A percentile compares a stretch with the other conserved stretches of the same genome.
These are phyloP conservation scores for Saccharomycopsis javanensis DNA, from an alignment of 805 yeast genomes.

Conservation along the genomic window DNA sequence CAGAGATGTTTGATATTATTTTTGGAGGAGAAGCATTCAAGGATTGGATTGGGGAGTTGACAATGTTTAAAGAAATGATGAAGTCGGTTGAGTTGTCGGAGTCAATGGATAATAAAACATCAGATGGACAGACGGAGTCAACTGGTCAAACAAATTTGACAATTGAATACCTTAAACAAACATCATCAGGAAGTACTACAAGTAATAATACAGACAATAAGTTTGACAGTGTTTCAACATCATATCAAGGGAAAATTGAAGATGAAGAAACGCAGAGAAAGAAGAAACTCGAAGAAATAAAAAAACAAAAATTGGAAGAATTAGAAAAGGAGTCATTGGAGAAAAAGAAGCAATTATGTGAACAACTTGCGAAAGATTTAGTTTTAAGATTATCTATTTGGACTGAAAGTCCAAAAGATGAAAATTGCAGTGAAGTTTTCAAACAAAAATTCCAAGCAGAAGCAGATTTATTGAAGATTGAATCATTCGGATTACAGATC, in stretches of 20 bases:
- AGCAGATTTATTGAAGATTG: constrained; percentile 74
- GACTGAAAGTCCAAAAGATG: constrained; percentile 54
- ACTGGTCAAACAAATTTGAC: constrained; percentile 8
- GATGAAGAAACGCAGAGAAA: constrained; percentile 3
- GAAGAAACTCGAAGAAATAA: constrained; percentile 25
- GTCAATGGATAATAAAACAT: constrained; percentile 35
- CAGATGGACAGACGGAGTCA: constrained; percentile 26
- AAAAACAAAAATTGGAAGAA: constrained; percentile 44
- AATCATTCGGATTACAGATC: constrained; percentile 77
- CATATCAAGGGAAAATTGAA: background rate
- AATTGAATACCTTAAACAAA: background rate
- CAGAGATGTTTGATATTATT: constrained; percentile 58
- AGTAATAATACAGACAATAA: background rate
- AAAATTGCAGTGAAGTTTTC: constrained; percentile 55
- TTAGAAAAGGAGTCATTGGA: constrained; percentile 68
- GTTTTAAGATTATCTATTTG: constrained; percentile 42
- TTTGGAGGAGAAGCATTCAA: constrained; percentile 88
- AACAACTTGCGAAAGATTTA: constrained; percentile 50
- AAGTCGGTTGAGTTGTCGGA: constrained; percentile 45
- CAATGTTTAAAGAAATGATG: constrained; percentile 66
- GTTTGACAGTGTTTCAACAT: background rate
- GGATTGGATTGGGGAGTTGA: constrained; percentile 81
- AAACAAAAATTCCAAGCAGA: constrained; percentile 60
- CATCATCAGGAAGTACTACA: background rate
- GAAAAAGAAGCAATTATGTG: constrained; percentile 57